Conservation (phyloP, 2,329 filamentous ascomycete species). For the Colletotrichum trifolii region DNA sequence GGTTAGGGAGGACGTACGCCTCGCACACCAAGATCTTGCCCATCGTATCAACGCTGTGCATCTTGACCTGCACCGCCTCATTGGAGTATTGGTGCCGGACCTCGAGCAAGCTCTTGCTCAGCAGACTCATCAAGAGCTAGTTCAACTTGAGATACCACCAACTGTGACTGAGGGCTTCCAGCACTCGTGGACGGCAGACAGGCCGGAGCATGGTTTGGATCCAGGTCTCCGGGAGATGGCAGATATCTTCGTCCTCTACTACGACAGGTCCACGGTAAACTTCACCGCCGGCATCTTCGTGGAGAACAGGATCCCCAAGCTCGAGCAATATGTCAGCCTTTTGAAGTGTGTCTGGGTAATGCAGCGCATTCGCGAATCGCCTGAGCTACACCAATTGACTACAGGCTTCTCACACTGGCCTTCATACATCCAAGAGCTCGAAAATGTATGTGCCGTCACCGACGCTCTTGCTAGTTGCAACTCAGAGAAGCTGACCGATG, state of each 20-base stretch:
- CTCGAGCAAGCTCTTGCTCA: slow-evolving; percentile 37
- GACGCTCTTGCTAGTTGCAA: no score
- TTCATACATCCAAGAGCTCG: slow-evolving; percentile 46
- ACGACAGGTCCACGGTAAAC: slow-evolving; percentile 41
- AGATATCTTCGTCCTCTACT: slow-evolving; percentile 47
- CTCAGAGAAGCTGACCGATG: neutral
- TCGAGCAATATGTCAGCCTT: slow-evolving; percentile 45
- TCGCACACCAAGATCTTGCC: slow-evolving; percentile 37
- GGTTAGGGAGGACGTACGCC: slow-evolving; percentile 41
- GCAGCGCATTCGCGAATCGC: slow-evolving; percentile 32
- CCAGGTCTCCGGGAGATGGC: slow-evolving; percentile 41
- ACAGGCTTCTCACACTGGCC: slow-evolving; percentile 48
- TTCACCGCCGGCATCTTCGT: slow-evolving; percentile 42
- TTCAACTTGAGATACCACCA: slow-evolving; percentile 37
- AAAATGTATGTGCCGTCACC: slow-evolving; percentile 42
- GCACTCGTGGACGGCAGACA: slow-evolving; percentile 16
- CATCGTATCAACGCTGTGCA: slow-evolving; percentile 32
- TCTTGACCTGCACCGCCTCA: slow-evolving; percentile 36
- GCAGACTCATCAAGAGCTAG: slow-evolving; percentile 23
- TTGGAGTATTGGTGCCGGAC: slow-evolving; percentile 38
- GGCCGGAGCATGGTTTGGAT: slow-evolving; percentile 1
- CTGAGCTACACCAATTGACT: slow-evolving; percentile 28
- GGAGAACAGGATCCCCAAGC: slow-evolving; percentile 38
- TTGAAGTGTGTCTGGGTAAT: slow-evolving; percentile 49
- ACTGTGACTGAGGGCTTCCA: slow-evolving; percentile 38